Conservation (phyloP, 139 green algal genomes). For the Chlamydomonas schloesseri region DNA sequence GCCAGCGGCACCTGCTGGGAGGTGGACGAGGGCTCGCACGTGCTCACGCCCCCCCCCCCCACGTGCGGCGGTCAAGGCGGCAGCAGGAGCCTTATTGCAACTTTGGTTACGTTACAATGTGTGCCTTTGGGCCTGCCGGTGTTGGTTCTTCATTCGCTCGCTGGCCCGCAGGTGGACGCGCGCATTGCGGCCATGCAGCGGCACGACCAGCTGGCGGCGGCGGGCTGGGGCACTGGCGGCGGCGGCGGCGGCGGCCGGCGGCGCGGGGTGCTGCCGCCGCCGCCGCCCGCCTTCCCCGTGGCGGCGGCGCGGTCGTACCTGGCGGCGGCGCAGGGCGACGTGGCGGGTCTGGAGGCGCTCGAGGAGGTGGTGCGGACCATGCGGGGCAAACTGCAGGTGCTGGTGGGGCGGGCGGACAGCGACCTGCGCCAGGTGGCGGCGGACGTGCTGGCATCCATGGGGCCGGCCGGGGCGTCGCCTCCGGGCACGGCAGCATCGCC, state of each 20-base stretch:
- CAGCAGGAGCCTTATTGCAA: no score
- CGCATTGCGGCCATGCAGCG: slow-evolving; percentile 17
- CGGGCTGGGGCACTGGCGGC: not conserved
- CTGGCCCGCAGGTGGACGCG: slow-evolving; percentile 18
- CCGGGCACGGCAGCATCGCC: no score
- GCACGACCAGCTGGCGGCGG: not conserved
- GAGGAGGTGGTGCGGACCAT: slow-evolving; percentile 40
- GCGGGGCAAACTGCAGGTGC: slow-evolving; percentile 24
- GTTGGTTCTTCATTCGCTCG: no score
- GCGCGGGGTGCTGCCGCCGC: not conserved
- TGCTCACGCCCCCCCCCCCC: no score
- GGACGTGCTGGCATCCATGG: not conserved
- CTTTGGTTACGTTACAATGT: no score
- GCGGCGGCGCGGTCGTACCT: slow-evolving; percentile 17
- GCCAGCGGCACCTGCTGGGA: no score
- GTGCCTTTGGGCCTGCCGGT: no score
- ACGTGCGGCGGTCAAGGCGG: no score
- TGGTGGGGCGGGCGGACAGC: slow-evolving; percentile 4
- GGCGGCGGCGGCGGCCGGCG: not conserved
- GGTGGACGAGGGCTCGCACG: no score
- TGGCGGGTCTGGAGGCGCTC: slow-evolving; percentile 29
- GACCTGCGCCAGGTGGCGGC: not conserved
- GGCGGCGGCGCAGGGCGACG: not conserved
- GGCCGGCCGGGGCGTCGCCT: not conserved
- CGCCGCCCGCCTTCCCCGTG: slow-evolving; percentile 21